phyloP scores from a whole-genome alignment of 768 basidiomycete species.

The Multifurca ochricompacta region DNA sequence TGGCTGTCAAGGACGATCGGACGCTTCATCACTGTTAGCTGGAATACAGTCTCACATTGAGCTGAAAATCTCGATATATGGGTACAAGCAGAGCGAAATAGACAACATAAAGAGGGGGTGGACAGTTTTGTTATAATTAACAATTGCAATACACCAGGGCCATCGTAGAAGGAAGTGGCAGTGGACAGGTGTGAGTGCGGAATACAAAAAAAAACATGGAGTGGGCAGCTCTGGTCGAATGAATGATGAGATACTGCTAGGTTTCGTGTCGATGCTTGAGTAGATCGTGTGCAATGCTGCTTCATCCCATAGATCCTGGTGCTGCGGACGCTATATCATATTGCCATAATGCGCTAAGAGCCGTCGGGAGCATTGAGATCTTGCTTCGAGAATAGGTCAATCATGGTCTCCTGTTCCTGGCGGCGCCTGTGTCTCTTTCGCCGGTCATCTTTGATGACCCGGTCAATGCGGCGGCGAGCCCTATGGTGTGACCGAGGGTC shows the following conservation, averaged over 20 bases:
- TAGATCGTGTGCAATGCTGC: constrained; percentile 19
- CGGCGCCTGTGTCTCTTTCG: constrained; percentile 72
- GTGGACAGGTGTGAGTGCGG: not conserved
- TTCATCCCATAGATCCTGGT: constrained; percentile 15
- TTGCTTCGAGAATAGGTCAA: constrained; percentile 66
- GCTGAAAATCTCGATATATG: constrained; percentile 9
- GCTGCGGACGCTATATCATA: not conserved
- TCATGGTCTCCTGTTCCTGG: constrained; percentile 77
- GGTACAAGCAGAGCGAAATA: constrained; percentile 11
- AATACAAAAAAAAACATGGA: constrained; percentile 5
- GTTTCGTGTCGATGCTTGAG: constrained; percentile 10
- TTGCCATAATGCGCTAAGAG: not conserved
- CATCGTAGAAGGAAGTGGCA: not conserved
- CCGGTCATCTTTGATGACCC: constrained; percentile 80
- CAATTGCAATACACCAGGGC: constrained; percentile 2
- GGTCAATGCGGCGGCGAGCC: constrained; percentile 62
- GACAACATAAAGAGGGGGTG: constrained; percentile 8
- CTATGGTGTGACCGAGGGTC: constrained; percentile 64
- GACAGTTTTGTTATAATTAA: not conserved
- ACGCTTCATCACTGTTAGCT: not conserved
- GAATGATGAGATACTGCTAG: not conserved
- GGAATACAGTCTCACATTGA: not conserved
- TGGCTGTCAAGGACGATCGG: not conserved
- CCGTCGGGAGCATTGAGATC: constrained; percentile 28
- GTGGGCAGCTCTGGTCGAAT: not conserved